Evolutionary conservation across 768 basidiomycete genomes (phyloP).

Genomic region (Austroboletus eburneus): DNA sequence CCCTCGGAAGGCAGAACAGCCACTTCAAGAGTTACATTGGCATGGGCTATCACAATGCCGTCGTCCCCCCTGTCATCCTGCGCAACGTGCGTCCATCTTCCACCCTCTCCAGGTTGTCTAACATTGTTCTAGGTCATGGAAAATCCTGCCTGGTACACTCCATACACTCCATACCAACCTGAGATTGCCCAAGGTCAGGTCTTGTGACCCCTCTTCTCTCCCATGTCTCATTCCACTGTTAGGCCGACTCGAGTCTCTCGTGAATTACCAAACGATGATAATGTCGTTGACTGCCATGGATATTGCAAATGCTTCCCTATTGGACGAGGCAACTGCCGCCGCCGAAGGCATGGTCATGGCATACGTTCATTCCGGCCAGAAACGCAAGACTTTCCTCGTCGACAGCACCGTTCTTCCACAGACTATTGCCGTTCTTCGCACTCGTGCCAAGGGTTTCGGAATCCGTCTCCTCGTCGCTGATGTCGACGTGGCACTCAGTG

Average conservation of each 20-base stretch:
- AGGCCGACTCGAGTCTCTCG: constrained; percentile 94
- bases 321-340: constrained; percentile 94
- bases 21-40: constrained; percentile 92
- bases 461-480: constrained; percentile 77
- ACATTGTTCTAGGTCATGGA: constrained; percentile 65
- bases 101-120: not conserved
- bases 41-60: constrained; percentile 95
- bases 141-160: constrained; percentile 98
- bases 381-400: constrained; percentile 81
- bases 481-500: constrained; percentile 44
- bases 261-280: constrained; percentile 97
- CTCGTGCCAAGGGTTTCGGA: constrained; percentile 91
- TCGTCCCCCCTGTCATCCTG: constrained; percentile 92
- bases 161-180: constrained; percentile 93
- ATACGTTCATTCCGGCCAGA: constrained; percentile 59
- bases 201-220: constrained; percentile 1
- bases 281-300: constrained; percentile 92
- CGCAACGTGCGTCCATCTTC: constrained; percentile 63
- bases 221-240: constrained; percentile 13
- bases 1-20: constrained; percentile 75
- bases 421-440: constrained; percentile 83
- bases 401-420: constrained; percentile 82
- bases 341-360: constrained; percentile 98
- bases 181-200: constrained; percentile 92
- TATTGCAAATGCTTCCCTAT: constrained; percentile 91